Conservation (phyloP, 768 basidiomycete species). For the Trametopsis cervina region DNA sequence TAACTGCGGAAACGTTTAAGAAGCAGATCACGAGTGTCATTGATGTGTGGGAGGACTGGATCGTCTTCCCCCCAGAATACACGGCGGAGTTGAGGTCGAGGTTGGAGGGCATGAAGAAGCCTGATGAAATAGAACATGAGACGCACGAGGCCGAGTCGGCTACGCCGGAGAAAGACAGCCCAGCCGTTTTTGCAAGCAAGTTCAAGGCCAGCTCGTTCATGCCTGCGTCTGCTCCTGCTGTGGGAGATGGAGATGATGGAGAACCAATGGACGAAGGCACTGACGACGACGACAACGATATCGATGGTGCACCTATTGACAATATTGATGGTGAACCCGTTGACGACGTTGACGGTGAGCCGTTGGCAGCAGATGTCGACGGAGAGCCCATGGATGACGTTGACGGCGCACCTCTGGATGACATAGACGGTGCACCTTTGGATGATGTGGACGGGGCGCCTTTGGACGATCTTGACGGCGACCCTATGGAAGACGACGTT, state of each 20-base stretch:
- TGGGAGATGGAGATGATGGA: no score
- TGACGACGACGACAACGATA: conserved; percentile 23
- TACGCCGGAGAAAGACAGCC: conserved; percentile 25
- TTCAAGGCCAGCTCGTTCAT: conserved; percentile 80
- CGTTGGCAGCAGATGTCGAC: conserved; percentile 35
- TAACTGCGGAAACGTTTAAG: conserved; percentile 95
- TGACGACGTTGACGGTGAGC: conserved; percentile 39
- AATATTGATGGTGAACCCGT: conserved; percentile 49
- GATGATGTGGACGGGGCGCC: conserved; percentile 31
- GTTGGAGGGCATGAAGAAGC: conserved; percentile 53
- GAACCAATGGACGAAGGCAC: no score
- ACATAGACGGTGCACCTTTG: no score
- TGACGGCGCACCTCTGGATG: conserved; percentile 39
- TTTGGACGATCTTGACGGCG: conserved; percentile 31
- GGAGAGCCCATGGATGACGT: conserved; percentile 33
- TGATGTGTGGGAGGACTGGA: conserved; percentile 99
- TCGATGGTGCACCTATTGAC: conserved; percentile 38
- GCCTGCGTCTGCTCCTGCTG: conserved; percentile 38
- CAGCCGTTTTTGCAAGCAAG: conserved; percentile 37
- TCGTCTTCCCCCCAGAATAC: conserved; percentile 88
- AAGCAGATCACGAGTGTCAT: conserved; percentile 84
- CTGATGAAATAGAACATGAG: conserved; percentile 26
- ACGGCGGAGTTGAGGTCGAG: conserved; percentile 65
- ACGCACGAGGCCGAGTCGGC: conserved; percentile 13
- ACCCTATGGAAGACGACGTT: conserved; percentile 23